Evolutionary conservation across 164 flowering plant genomes (phyloP), one percentile per base, ranked within the genome.

Genomic region (Nelumbo lutea): DNA sequence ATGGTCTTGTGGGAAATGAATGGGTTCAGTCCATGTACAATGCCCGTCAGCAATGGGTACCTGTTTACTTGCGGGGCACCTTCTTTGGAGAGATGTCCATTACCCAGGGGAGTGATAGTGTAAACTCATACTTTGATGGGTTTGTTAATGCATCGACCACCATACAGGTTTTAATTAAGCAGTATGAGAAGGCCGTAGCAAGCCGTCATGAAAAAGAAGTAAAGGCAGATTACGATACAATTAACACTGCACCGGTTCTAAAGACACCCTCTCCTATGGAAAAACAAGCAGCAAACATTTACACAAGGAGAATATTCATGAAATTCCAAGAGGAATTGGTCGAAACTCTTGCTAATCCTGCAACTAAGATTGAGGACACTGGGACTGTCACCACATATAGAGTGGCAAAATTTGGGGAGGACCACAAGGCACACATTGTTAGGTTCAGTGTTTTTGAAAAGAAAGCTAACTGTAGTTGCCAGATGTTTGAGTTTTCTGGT

Each of bases 261-360:
- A 85, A 70, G 67, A 87, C 87, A 41, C 87, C 89, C 13, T 85
- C 89, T 56, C 89, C 88, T 48, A 83, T 84, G 85, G 90, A 86
- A 64, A 83, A 86, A 70, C 88, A 84, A 72, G 85, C 83, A 3
- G 86, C 88, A 44, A 70, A 57, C 39, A 67, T 82, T 56, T 86
- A 79, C 66, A 84, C 90, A 1, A 79, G 80, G 76, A 79, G 53
- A 61, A 63, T 82, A 15, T 84, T 86, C 72, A 64, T 76, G 66
- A 82, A 78, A 66, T 84, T 86, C 46, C 88, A 86, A 66, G 85
- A 77, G 68, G 87, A 86, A 59, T 57, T 86, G 41, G 83, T 84
- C 2, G 86, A 84, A 69, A 84, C 86, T 42, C 82, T 84, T 68
- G 85, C 84, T 60, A 72, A 78, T 72, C 76, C 78, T 5, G 88